Base-by-base conservation (phyloP, 495 filamentous ascomycete genomes). In the Penicillium psychrofluorescens region DNA sequence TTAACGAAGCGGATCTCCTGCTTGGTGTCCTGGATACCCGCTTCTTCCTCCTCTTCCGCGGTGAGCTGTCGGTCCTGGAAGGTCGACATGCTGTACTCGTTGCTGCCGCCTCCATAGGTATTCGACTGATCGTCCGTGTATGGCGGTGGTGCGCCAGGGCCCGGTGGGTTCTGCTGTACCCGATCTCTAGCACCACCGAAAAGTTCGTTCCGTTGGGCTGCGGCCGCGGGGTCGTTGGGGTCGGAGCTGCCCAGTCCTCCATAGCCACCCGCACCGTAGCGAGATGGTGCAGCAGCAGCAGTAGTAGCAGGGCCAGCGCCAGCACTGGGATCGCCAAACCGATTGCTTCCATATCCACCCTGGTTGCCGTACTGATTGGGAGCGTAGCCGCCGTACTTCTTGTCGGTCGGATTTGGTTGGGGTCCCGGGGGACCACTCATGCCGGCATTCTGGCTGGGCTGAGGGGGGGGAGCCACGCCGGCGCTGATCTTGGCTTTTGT, bases 1-100 rank as follows among this genome's bases (percentile, higher is more conserved):
- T 89, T 92, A 44, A 86, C 77, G 46, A 82, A 79, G 10, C 75
- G 72, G 46, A 91, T 91, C 51, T 94, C 72, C 38, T 81, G 71
- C 60, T 90, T 90, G 31, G 82, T 76, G 1, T 76, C 78, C 14
- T 75, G 57, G 1, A 89, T 71, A 45, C 84, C 79, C 51, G 86
- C 80, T 32, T 85, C 79, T 45, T 85, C 82, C 41, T 84, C 73
- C 48, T 84, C 76, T 61, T 87, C 85, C 3, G 80, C 84, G 0
- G 87, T 95, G 39, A 95, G 68, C 51, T 91, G 75, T 29, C 81
- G 71, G 46, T 84, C 75, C 33, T 68, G 67, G 52, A 76, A 81
- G 3, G 80, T 75, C 13, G 76, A 79, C 53, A 88, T 85, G 45
- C 71, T 68, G 48, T 71, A 66, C 11, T 57, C 56, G 37, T 66